Base-by-base conservation (phyloP, 371 early-diverging fungal species). In the Cokeromyces recurvatus region DNA sequence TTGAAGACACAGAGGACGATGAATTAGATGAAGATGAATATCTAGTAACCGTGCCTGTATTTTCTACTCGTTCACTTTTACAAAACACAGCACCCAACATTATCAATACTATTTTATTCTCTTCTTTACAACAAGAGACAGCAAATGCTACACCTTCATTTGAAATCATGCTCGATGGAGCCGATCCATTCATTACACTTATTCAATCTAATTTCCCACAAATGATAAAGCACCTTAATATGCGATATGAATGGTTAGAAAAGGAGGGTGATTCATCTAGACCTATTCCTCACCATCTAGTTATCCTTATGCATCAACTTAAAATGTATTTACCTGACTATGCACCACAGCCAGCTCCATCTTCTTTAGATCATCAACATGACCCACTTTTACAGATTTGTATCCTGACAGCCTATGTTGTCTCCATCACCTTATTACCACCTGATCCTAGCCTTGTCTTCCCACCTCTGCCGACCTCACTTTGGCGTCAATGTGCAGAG, bases 41-140 rank as follows among this genome's bases (percentile, higher is more conserved):
- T 32, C 41, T 64, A 16, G 65, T 70, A 12, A 71, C 60, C 4
- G 58, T 68, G 8, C 71, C 68, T 25, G 44, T 69, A 10, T 58
- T 43, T n/a, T 46, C 63, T 2, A 52, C 54, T 8, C 14, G 36
- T 9, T 50, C 42, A 7, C 38, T 57, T 25, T 38, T 62, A 27
- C 7, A 24, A 4, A 23, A 27, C 27, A 31, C 21, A 23, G n/a
- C 31, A n/a, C 8, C 38, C 22, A 14, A 21, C 3, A 20, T 4
- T 14, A 8, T 7, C 38, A 32, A 21, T 15, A 32, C 0, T 23
- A 44, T 32, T 12, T 10, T 44, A 6, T n/a, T n/a, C n/a, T 29
- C 42, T 1, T 27, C 43, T 5, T 16, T 32, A 19, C 29, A 32
- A 20, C 32, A 45, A 45, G 23, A 42, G n/a, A 15, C 4, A 35